These are phyloP conservation scores for Elsinoe batatas DNA, from an alignment of 2,329 filamentous ascomycete species.

Conservation along the genomic window DNA sequence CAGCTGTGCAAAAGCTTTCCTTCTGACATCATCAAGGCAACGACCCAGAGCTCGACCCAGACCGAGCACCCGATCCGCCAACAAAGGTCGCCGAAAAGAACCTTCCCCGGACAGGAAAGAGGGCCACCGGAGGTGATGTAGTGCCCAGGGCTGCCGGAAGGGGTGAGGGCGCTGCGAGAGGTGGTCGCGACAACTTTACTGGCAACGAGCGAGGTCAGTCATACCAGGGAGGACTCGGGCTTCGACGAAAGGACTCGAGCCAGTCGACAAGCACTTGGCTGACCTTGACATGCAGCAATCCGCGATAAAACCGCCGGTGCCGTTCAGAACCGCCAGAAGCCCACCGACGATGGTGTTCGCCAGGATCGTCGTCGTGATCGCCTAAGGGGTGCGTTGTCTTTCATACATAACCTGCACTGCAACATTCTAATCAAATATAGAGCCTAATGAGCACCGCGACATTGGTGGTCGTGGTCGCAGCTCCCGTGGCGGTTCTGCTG, in stretches of 20 bases:
- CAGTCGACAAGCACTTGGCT: neutral
- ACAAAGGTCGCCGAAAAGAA: slow-evolving; percentile 86
- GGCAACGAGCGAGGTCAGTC: slow-evolving; percentile 83
- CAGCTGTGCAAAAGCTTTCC: slow-evolving; percentile 11
- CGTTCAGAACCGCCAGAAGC: slow-evolving; percentile 71
- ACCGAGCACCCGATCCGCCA: slow-evolving; percentile 66
- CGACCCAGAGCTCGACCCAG: slow-evolving; percentile 60
- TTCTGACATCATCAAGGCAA: slow-evolving; percentile 43
- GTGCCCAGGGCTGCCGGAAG: slow-evolving; percentile 38
- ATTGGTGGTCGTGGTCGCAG: slow-evolving; percentile 35
- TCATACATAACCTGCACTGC: neutral
- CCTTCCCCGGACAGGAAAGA: slow-evolving; percentile 67
- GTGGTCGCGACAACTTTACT: slow-evolving; percentile 49
- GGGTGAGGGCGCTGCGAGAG: slow-evolving; percentile 38
- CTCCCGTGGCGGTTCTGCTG: slow-evolving; percentile 42
- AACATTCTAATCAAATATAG: slow-evolving; percentile 16
- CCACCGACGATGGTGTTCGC: slow-evolving; percentile 58
- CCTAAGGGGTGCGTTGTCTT: slow-evolving; percentile 26
- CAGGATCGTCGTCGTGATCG: slow-evolving; percentile 36
- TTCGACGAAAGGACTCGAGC: neutral
- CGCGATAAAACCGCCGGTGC: slow-evolving; percentile 76
- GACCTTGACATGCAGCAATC: slow-evolving; percentile 54
- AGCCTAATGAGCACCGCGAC: slow-evolving; percentile 33
- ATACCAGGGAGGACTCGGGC: neutral
- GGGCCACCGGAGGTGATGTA: slow-evolving; percentile 69